Conservation (phyloP, 345 rosid genomes). For the Heritiera fomes region DNA sequence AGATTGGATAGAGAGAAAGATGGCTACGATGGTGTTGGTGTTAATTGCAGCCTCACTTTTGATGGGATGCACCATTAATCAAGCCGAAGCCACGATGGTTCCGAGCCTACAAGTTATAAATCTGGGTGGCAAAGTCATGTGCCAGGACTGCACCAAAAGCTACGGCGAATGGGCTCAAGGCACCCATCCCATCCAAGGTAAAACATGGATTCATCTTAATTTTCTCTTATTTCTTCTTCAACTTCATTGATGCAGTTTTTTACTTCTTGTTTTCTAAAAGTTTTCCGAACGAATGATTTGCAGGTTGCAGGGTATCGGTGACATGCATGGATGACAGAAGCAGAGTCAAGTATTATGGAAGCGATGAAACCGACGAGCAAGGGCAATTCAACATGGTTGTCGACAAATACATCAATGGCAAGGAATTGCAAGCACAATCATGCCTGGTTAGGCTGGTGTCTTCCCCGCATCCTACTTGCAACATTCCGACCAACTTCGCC, state of each 20-base stretch:
- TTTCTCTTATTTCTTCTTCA: too few species aligned
- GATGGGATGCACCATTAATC: slow-evolving; percentile 10
- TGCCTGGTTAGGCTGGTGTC: slow-evolving; percentile 72
- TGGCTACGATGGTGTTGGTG: slow-evolving; percentile 17
- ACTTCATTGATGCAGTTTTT: too few species aligned
- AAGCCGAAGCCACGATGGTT: slow-evolving; percentile 14
- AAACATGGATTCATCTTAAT: not conserved
- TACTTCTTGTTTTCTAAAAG: too few species aligned
- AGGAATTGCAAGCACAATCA: slow-evolving; percentile 37
- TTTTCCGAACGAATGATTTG: not conserved
- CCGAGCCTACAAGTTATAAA: slow-evolving; percentile 41
- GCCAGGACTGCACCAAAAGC: slow-evolving; percentile 77
- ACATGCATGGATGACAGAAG: slow-evolving; percentile 73
- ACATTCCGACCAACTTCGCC: slow-evolving; percentile 63
- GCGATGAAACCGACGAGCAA: slow-evolving; percentile 61
- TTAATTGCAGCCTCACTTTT: slow-evolving; percentile 21
- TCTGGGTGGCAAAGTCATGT: slow-evolving; percentile 63
- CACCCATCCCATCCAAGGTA: slow-evolving; percentile 67
- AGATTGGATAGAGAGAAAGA: not conserved
- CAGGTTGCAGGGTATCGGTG: slow-evolving; percentile 62
- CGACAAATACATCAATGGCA: slow-evolving; percentile 44
- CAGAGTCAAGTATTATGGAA: slow-evolving; percentile 54
- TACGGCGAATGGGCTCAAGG: slow-evolving; percentile 62
- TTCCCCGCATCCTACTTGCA: slow-evolving; percentile 59
- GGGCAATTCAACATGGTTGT: slow-evolving; percentile 59